Conservation (phyloP, 306 rosid genomes). For the Cyamopsis tetragonoloba region DNA sequence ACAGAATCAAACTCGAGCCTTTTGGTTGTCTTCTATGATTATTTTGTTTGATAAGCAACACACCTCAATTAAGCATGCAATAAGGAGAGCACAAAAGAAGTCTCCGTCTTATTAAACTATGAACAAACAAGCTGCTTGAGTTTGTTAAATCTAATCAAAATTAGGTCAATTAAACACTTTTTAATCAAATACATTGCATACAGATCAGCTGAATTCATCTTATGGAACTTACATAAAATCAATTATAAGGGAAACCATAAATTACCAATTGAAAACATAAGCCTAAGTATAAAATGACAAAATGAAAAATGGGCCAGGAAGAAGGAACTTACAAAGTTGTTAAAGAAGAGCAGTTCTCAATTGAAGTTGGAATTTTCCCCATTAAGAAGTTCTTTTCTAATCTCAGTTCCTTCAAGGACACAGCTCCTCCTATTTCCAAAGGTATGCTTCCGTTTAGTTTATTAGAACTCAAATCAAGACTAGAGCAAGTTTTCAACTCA, state of each 20-base stretch:
- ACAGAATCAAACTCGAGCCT: conserved; percentile 1
- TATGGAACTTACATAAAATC: neutral
- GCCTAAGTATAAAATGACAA: neutral
- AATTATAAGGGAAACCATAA: neutral
- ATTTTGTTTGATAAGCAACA: neutral
- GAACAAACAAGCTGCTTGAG: conserved; percentile 9
- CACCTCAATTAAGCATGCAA: neutral
- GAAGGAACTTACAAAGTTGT: conserved; percentile 70
- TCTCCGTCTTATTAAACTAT: conserved; percentile 13
- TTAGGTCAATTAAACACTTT: neutral
- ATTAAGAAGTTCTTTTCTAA: conserved; percentile 62
- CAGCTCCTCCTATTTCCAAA: conserved; percentile 56
- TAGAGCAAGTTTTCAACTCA: conserved; percentile 50
- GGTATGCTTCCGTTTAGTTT: conserved; percentile 76
- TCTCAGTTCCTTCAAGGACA: conserved; percentile 61
- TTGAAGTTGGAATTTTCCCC: conserved; percentile 66
- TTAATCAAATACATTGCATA: neutral
- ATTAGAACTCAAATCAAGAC: conserved; percentile 77
- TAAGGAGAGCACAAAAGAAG: neutral
- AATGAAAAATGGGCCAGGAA: neutral
- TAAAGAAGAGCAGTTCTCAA: conserved; percentile 70
- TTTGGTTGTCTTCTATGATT: neutral
- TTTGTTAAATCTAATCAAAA: neutral
- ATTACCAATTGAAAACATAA: neutral
- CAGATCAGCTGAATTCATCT: conserved; percentile 4